Conservation (phyloP, 1,139 yeast genomes). For the Hemisphaericaspora xylofermentans region DNA sequence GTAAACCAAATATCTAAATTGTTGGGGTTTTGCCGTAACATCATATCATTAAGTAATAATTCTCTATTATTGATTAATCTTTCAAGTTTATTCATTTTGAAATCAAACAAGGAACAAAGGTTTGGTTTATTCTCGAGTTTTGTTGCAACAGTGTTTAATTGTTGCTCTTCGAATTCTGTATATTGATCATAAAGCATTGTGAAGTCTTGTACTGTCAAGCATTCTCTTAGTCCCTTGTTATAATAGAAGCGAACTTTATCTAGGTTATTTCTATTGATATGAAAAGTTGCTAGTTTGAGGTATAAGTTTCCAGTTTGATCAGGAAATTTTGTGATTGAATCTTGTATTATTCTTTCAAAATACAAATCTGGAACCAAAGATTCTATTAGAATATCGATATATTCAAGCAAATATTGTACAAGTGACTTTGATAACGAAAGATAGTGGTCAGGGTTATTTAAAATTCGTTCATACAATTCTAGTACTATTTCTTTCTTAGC, state of each 20-base stretch:
- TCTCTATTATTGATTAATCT: constrained; percentile 54
- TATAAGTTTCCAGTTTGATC: constrained; percentile 59
- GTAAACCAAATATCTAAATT: constrained; percentile 69
- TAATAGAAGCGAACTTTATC: constrained; percentile 49
- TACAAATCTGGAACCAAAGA: not conserved
- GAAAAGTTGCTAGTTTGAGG: constrained; percentile 51
- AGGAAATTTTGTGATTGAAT: constrained; percentile 44
- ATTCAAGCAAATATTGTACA: constrained; percentile 41
- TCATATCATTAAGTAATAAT: constrained; percentile 61
- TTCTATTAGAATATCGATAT: constrained; percentile 39
- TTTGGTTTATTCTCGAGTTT: constrained; percentile 23
- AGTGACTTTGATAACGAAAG: constrained; percentile 15
- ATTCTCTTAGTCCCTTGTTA: constrained; percentile 46
- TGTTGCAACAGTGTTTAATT: constrained; percentile 25
- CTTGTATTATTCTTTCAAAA: constrained; percentile 9
- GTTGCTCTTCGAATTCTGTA: constrained; percentile 60
- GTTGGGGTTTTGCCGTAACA: constrained; percentile 61
- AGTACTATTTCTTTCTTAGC: constrained; percentile 16
- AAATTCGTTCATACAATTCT: constrained; percentile 17
- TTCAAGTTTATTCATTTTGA: constrained; percentile 54
- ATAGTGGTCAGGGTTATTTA: constrained; percentile 15
- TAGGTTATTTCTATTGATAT: constrained; percentile 32
- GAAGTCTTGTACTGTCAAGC: constrained; percentile 61
- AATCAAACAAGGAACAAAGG: constrained; percentile 26
- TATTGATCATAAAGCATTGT: constrained; percentile 62